Percentiles rank a stretch among this genome's conserved stretches.
phyloP scores from a whole-genome alignment of 1,139 yeast species.

The Spencermartinsiella ligniputridi region DNA sequence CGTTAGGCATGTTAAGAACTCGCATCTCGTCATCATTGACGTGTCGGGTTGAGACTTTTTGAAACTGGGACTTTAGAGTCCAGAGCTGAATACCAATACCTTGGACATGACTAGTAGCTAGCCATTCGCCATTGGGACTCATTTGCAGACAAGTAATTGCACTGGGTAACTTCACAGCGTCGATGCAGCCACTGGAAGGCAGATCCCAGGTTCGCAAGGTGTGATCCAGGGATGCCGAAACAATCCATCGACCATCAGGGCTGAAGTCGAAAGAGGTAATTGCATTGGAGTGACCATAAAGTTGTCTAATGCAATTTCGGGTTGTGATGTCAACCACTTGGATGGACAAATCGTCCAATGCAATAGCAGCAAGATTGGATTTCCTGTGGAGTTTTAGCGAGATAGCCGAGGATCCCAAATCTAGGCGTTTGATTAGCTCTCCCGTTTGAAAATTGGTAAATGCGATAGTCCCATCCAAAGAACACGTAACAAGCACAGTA shows the following conservation, averaged over 20 bases:
- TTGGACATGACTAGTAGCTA: conserved; percentile 89
- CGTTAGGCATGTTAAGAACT: conserved; percentile 61
- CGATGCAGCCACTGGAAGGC: conserved; percentile 96
- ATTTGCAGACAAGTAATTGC: conserved; percentile 78
- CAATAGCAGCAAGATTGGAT: conserved; percentile 80
- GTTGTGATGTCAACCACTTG: conserved; percentile 80
- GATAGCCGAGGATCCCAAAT: conserved; percentile 74
- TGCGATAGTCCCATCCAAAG: conserved; percentile 85
- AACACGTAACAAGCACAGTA: conserved; percentile 76
- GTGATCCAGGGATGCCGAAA: conserved; percentile 77
- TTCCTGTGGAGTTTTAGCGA: conserved; percentile 70
- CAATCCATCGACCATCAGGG: conserved; percentile 94
- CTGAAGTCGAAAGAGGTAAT: conserved; percentile 87
- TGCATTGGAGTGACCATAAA: conserved; percentile 87
- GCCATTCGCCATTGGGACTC: conserved; percentile 83
- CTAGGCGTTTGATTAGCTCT: conserved; percentile 61
- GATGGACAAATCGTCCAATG: conserved; percentile 81
- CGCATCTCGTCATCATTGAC: conserved; percentile 60
- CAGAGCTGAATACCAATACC: conserved; percentile 90
- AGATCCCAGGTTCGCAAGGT: conserved; percentile 96
- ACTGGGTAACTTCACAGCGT: conserved; percentile 73
- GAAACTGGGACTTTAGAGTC: conserved; percentile 88
- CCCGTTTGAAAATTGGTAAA: conserved; percentile 81
- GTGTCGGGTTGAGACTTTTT: conserved; percentile 66
- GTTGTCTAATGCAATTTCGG: conserved; percentile 75